Conservation (phyloP, 371 early-diverging fungal species). For the Lichtheimia ramosa region DNA sequence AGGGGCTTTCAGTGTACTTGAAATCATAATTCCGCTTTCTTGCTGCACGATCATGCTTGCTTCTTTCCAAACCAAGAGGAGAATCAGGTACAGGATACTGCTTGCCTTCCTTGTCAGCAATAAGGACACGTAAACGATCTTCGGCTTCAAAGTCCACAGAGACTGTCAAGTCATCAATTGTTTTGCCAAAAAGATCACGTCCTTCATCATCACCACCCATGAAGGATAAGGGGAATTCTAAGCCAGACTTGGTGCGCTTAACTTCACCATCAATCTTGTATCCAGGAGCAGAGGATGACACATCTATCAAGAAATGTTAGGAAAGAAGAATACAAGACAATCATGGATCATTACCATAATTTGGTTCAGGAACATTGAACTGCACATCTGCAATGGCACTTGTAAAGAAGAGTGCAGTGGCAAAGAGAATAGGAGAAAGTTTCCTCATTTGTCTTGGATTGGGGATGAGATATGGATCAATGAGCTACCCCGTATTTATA, state of each 20-base stretch:
- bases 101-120: slow-evolving; percentile 45
- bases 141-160: slow-evolving; percentile 52
- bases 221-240: slow-evolving; percentile 28
- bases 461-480: too few relatives aligned
- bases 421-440: too few relatives aligned
- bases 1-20: slow-evolving; percentile 45
- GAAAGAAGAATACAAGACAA: too few relatives aligned
- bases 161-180: slow-evolving; percentile 39
- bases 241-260: slow-evolving; percentile 24
- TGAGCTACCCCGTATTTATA: too few relatives aligned
- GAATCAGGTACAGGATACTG: slow-evolving; percentile 59
- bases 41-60: slow-evolving; percentile 7
- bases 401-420: too few relatives aligned
- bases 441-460: too few relatives aligned
- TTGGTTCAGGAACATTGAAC: neutral
- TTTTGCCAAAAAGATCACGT: slow-evolving; percentile 38
- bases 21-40: slow-evolving; percentile 42
- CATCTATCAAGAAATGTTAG: slow-evolving; percentile 6
- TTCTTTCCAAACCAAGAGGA: slow-evolving; percentile 39
- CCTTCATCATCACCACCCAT: slow-evolving; percentile 3
- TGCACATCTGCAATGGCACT: too few relatives aligned
- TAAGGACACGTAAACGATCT: slow-evolving; percentile 52
- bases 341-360: neutral
- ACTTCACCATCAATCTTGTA: slow-evolving; percentile 31
- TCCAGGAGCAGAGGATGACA: slow-evolving; percentile 25